phyloP scores from a whole-genome alignment of 441 rosid genomes.

The Hura crepitans region DNA sequence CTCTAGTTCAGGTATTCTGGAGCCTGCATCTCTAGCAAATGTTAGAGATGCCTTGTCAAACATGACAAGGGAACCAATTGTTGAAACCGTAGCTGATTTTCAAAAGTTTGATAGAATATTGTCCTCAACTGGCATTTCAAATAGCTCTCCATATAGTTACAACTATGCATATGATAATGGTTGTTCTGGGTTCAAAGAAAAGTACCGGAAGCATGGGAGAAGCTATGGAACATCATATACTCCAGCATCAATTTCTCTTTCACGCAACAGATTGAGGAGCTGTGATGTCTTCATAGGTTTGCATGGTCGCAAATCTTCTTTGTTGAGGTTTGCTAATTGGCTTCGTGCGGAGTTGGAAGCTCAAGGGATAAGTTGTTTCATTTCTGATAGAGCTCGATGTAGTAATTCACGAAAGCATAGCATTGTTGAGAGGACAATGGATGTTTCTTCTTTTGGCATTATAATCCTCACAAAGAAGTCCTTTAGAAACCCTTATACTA shows the following conservation, averaged over 20 bases:
- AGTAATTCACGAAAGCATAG: constrained; percentile 67
- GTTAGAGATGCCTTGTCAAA: constrained; percentile 37
- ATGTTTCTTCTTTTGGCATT: constrained; percentile 76
- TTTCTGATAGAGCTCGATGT: constrained; percentile 71
- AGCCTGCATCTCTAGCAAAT: constrained; percentile 37
- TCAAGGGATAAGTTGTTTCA: constrained; percentile 88
- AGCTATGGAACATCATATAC: constrained; percentile 41
- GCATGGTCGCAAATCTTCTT: constrained; percentile 68
- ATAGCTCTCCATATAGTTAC: constrained; percentile 37
- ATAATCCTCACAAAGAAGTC: constrained; percentile 74
- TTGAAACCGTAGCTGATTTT: constrained; percentile 33
- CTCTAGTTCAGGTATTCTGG: constrained; percentile 54
- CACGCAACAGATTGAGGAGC: constrained; percentile 60
- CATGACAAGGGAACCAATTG: constrained; percentile 34
- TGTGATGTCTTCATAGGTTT: constrained; percentile 85
- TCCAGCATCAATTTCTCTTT: constrained; percentile 55
- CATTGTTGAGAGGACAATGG: constrained; percentile 73
- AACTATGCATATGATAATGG: constrained; percentile 27
- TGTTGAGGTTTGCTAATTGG: constrained; percentile 78
- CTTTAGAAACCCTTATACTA: constrained; percentile 63
- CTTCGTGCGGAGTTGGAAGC: constrained; percentile 78
- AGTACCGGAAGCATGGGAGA: constrained; percentile 40
- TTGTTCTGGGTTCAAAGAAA: constrained; percentile 31
- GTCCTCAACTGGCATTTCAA: constrained; percentile 48
- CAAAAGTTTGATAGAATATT: constrained; percentile 40